Base-by-base conservation (phyloP, 2,329 filamentous ascomycete species). In the Phialophora macrospora region DNA sequence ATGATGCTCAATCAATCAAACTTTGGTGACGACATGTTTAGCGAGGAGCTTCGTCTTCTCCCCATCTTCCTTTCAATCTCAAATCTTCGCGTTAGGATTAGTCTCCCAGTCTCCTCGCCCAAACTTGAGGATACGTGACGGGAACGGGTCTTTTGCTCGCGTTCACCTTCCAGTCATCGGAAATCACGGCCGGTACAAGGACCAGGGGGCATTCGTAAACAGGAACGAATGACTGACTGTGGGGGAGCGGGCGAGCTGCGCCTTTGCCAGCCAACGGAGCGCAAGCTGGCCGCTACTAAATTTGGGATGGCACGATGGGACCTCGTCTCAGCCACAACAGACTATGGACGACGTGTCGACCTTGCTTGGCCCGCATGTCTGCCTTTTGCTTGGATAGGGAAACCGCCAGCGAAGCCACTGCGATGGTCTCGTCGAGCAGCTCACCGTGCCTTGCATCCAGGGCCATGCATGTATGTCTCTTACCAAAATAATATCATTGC, bases 311-410 rank as follows among this genome's bases (percentile, higher is more conserved):
- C 28, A 32, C 9, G 32, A 24, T 24, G 49, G 55, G 59, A 32
- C 62, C 55, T 55, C 62, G 55, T 59, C 55, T 63, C 61, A 63
- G 61, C 61, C 62, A 59, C 55, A 26, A 41, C 32, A 38, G 8
- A 32, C 26, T 1, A 34, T 34, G 7, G 9, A 34, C 32, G 1
- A 14, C 14, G 11, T 41, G 17, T 41, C 12, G 34, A 17, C 12
- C 12, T 38, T 17, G 38, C 38, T 17, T 41, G 12, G 38, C 38
- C 17, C n/a, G 14, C 38, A 20, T 44, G 38, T 14, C 38, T 41
- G 38, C 38, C 1, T 41, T 1, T 22, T 59, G 56, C 3, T 9
- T 49, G 48, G 41, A 26, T 24, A 32, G 28, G 59, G 48, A 54
- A 41, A n/a, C 20, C 22, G 26, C 34, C 32, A 44, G 48, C 17